Conservation (phyloP, 2,329 filamentous ascomycete species). For the Capronia coronata region DNA sequence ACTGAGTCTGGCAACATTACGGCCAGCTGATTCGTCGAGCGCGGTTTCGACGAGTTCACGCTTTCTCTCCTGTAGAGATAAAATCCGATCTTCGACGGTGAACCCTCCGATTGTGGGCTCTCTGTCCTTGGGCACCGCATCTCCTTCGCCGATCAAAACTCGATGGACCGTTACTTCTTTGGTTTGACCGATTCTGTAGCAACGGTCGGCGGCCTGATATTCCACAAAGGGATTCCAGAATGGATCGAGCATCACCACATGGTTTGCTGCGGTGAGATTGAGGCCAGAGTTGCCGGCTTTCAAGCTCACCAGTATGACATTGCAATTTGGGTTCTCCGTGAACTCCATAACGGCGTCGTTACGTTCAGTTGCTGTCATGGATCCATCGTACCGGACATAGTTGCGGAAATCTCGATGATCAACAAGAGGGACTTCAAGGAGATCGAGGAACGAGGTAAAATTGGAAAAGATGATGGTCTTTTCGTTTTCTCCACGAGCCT, state of each 20-base stretch:
- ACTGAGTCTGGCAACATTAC: conserved; percentile 60
- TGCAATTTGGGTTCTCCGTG: conserved; percentile 53
- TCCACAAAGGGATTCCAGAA: conserved; percentile 85
- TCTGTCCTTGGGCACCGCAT: neutral
- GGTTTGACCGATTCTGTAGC: conserved; percentile 78
- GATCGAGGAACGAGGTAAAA: conserved; percentile 71
- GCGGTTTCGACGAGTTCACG: conserved; percentile 68
- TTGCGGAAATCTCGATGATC: conserved; percentile 37
- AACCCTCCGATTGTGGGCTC: conserved; percentile 3
- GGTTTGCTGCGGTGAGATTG: conserved; percentile 74
- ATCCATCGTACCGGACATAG: conserved; percentile 69
- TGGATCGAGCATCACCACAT: conserved; percentile 84
- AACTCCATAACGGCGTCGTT: conserved; percentile 64
- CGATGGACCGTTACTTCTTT: conserved; percentile 71
- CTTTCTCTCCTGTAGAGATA: conserved; percentile 72
- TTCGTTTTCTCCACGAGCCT: conserved; percentile 50
- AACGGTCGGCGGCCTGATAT: conserved; percentile 84
- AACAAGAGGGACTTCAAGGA: conserved; percentile 64
- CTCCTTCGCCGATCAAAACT: conserved; percentile 57
- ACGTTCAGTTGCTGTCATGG: conserved; percentile 61
- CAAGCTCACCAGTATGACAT: conserved; percentile 69
- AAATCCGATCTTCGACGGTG: conserved; percentile 83
- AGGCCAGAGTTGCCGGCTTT: conserved; percentile 80
- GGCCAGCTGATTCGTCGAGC: conserved; percentile 66
- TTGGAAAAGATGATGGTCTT: conserved; percentile 80